Evolutionary conservation across 108 stramenopile genomes (phyloP).

Genomic region (Skeletonema tropicum): DNA sequence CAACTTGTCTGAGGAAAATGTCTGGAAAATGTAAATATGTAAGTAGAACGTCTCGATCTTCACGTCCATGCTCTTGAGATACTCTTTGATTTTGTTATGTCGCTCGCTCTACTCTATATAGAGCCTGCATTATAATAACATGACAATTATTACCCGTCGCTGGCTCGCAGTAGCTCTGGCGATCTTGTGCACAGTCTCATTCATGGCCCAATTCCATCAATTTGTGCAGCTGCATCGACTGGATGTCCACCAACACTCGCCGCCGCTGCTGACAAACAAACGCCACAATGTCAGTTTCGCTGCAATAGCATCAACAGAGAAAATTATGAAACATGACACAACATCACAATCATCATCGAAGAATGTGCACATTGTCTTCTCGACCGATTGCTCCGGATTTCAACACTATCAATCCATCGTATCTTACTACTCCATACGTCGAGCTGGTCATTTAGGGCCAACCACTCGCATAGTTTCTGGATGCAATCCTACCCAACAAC

Average conservation of each 20-base stretch:
- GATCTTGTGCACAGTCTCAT: not conserved
- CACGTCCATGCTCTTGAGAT: no score
- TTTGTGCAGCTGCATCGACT: not conserved
- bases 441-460: slow-evolving; percentile 74
- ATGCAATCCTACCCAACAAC: slow-evolving; percentile 42
- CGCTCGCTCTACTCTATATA: no score
- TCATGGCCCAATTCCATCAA: not conserved
- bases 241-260: not conserved
- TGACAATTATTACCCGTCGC: not conserved
- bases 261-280: not conserved
- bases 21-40: no score
- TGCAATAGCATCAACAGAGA: not conserved
- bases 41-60: no score
- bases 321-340: not conserved
- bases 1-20: no score
- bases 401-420: slow-evolving; percentile 94
- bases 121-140: no score
- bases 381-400: slow-evolving; percentile 87
- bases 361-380: slow-evolving; percentile 60
- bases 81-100: no score
- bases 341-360: slow-evolving; percentile 16
- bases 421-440: slow-evolving; percentile 76
- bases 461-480: slow-evolving; percentile 91
- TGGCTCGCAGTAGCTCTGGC: not conserved
- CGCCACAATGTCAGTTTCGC: not conserved